Conservation (phyloP, 2,329 filamentous ascomycete species). For the Talaromyces atroroseus region DNA sequence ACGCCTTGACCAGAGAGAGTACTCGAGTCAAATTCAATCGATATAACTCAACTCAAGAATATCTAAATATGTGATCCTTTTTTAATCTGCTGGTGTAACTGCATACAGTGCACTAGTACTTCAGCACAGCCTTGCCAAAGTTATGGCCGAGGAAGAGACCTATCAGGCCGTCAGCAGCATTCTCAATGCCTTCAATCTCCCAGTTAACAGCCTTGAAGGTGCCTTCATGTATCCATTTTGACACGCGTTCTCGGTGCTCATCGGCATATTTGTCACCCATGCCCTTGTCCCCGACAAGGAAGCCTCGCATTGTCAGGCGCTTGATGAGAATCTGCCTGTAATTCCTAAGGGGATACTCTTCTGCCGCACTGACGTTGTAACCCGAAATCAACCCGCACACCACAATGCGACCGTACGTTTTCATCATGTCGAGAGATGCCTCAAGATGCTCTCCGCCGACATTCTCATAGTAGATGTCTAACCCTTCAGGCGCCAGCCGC, state of each 20-base stretch:
- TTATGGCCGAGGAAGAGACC: slow-evolving; percentile 73
- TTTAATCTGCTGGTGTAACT: too few species aligned
- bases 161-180: slow-evolving; percentile 66
- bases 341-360: slow-evolving; percentile 64
- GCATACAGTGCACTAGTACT: slow-evolving; percentile 43
- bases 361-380: slow-evolving; percentile 57
- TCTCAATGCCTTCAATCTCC: slow-evolving; percentile 71
- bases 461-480: slow-evolving; percentile 82
- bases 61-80: too few species aligned
- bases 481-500: slow-evolving; percentile 67
- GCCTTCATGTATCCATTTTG: slow-evolving; percentile 71
- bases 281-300: slow-evolving; percentile 62
- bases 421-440: slow-evolving; percentile 60
- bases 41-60: too few species aligned
- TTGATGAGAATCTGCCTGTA: slow-evolving; percentile 61
- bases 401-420: slow-evolving; percentile 60
- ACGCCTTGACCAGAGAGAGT: too few species aligned
- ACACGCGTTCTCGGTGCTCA: slow-evolving; percentile 71
- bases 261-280: slow-evolving; percentile 61
- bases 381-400: slow-evolving; percentile 65
- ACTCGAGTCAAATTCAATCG: too few species aligned
- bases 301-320: slow-evolving; percentile 64
- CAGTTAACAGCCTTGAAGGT: slow-evolving; percentile 65
- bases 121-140: slow-evolving; percentile 78
- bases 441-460: slow-evolving; percentile 71